These are phyloP conservation scores for Penicillium subrubescens DNA, from an alignment of 495 filamentous ascomycete genomes.

Conservation along the genomic window DNA sequence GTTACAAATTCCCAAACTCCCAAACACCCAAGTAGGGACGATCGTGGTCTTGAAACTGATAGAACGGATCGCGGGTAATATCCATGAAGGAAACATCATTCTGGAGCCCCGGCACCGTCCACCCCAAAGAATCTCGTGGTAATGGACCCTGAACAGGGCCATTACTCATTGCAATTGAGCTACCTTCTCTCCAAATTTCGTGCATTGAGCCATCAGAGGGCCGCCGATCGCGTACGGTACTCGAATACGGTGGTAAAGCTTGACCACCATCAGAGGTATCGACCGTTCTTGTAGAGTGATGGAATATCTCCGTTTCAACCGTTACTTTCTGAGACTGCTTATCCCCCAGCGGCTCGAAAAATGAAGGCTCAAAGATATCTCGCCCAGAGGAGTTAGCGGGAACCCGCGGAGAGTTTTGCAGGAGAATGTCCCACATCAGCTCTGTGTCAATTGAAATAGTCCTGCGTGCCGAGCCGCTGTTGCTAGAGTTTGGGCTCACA, in stretches of 20 bases:
- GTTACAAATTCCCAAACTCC: conserved; percentile 33
- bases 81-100: conserved; percentile 41
- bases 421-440: conserved; percentile 50
- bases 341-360: conserved; percentile 16
- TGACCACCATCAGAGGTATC: conserved; percentile 46
- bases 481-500: conserved; percentile 30
- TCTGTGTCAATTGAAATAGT: conserved; percentile 43
- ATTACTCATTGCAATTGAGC: neutral
- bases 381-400: conserved; percentile 17
- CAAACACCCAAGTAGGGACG: conserved; percentile 30
- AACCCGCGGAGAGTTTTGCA: conserved; percentile 30
- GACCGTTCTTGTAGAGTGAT: conserved; percentile 40
- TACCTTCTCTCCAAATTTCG: conserved; percentile 8
- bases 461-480: conserved; percentile 36
- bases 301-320: conserved; percentile 45
- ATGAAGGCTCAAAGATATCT: conserved; percentile 32
- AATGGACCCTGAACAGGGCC: conserved; percentile 3
- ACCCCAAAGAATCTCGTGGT: conserved; percentile 13
- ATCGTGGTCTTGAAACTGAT: conserved; percentile 33
- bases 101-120: conserved; percentile 12
- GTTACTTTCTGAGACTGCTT: conserved; percentile 29
- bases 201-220: conserved; percentile 6
- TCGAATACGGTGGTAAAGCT: conserved; percentile 32
- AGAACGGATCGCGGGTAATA: conserved; percentile 31
- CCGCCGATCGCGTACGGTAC: conserved; percentile 9